Evolutionary conservation across 345 rosid genomes (phyloP).

Genomic region (Nasturtium officinale): DNA sequence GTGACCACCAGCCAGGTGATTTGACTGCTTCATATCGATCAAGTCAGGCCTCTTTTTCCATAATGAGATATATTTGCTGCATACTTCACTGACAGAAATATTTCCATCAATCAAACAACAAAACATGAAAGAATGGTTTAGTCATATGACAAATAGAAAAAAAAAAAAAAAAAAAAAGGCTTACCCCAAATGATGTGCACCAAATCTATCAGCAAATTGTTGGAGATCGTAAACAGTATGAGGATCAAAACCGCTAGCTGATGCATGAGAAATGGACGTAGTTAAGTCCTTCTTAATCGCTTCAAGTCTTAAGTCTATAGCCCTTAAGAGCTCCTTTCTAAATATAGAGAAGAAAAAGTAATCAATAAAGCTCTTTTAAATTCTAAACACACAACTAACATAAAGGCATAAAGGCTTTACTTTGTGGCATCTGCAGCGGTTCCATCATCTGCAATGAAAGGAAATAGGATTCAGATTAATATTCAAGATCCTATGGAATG

Average conservation of each 20-base stretch:
- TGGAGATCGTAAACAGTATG: slow-evolving; percentile 65
- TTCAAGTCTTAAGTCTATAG: slow-evolving; percentile 81
- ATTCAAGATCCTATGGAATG: not conserved
- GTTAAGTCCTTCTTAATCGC: slow-evolving; percentile 78
- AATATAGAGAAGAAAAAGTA: slow-evolving; percentile 2
- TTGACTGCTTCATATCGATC: slow-evolving; percentile 72
- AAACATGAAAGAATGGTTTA: slow-evolving; percentile 4
- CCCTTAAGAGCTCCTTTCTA: slow-evolving; percentile 94
- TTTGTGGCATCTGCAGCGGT: slow-evolving; percentile 51
- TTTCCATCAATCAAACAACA: not conserved
- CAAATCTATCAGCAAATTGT: slow-evolving; percentile 74
- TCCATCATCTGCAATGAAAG: slow-evolving; percentile 31
- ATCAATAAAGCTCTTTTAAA: slow-evolving; percentile 2
- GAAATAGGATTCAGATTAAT: not conserved
- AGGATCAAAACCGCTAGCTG: slow-evolving; percentile 77
- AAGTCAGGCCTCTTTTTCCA: slow-evolving; percentile 80
- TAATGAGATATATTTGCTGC: slow-evolving; percentile 62
- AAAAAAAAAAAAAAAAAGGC: slow-evolving; percentile 7
- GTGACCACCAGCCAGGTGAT: slow-evolving; percentile 47
- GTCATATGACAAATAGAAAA: not conserved
- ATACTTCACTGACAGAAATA: slow-evolving; percentile 66
- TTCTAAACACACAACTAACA: slow-evolving; percentile 10
- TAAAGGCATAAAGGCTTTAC: slow-evolving; percentile 46
- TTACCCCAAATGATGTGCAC: slow-evolving; percentile 84
- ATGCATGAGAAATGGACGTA: slow-evolving; percentile 66